Conservation (phyloP, 1,139 yeast species). For the Lodderomyces orthopsilosis region DNA sequence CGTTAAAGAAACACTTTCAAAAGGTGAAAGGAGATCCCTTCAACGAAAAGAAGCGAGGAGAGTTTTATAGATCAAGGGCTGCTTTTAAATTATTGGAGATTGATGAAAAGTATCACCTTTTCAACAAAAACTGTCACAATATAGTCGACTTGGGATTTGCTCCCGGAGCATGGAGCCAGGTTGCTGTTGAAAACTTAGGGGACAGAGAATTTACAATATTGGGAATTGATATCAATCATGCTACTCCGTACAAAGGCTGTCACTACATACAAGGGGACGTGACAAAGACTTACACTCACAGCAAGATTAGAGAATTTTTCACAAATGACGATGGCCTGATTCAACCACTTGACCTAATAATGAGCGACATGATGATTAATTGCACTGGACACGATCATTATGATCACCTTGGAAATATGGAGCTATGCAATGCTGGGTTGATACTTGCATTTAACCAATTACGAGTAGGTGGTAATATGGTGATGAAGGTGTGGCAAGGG, state of each 20-base stretch:
- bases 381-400: slow-evolving; percentile 42
- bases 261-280: slow-evolving; percentile 43
- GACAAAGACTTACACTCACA: slow-evolving; percentile 32
- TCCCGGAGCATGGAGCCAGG: slow-evolving; percentile 53
- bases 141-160: slow-evolving; percentile 72
- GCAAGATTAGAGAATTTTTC: slow-evolving; percentile 23
- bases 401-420: slow-evolving; percentile 48
- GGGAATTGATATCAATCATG: slow-evolving; percentile 42
- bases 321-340: slow-evolving; percentile 1
- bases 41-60: slow-evolving; percentile 51
- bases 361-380: slow-evolving; percentile 52
- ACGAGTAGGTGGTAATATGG: slow-evolving; percentile 31
- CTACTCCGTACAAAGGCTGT: slow-evolving; percentile 41
- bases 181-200: slow-evolving; percentile 29
- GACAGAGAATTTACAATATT: slow-evolving; percentile 21
- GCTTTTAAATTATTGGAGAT: slow-evolving; percentile 81
- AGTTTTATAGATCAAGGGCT: slow-evolving; percentile 76
- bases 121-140: slow-evolving; percentile 46
- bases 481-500: slow-evolving; percentile 45
- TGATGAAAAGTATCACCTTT: slow-evolving; percentile 59
- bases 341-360: slow-evolving; percentile 27
- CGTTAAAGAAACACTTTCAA: slow-evolving; percentile 69
- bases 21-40: slow-evolving; percentile 60
- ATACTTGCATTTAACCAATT: slow-evolving; percentile 29
- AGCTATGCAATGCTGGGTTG: slow-evolving; percentile 40